Base-by-base conservation (phyloP, 306 rosid species). In the Malus sieversii region DNA sequence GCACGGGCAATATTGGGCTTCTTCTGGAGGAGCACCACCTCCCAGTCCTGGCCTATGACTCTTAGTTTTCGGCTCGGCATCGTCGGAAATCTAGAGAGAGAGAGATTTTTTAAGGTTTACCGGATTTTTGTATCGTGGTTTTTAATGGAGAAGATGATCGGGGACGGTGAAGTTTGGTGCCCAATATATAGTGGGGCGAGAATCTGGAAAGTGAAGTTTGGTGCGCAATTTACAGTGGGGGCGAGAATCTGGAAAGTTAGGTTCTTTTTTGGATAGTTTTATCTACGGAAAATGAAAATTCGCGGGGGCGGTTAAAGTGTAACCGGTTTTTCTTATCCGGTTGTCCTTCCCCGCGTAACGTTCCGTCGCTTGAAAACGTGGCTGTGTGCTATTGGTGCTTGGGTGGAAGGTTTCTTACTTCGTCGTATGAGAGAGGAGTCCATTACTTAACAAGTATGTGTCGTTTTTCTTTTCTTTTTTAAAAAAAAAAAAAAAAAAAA, bases 41-140 rank as follows among this genome's bases (percentile, higher is more conserved):
- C 90, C 97, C 98, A 91, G 62, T 93, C 98, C 64, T 91, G 98
- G 0, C 85, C 20, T 8, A 90, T 73, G 19, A 84, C 77, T 65
- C 89, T 95, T 0, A 91, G 67, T 42, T 81, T 78, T 76, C 98
- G 80, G 63, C 77, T 88, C 20, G 95, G 93, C 98, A 92, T 91
- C 63, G 51, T 63, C 51, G n/a, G 3, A 59, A 8, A 16, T 10
- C 38, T 48, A 8, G 68, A 29, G 35, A 12, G 44, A 13, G 73
- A 42, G 4, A 16, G 4, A 33, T 0, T 5, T 33, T 33, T 33
- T 6, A 33, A 33, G 35, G 35, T 4, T 13, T 6, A 19, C 20
- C 2, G 44, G 8, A 8, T 35, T 64, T 15, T 16, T 8, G 25
- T 20, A 6, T 15, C 12, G 14, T n/a, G 19, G 53, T 4, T 8